Base-by-base conservation (phyloP, 148 eudicot genomes). In the Polygonum maritimum region DNA sequence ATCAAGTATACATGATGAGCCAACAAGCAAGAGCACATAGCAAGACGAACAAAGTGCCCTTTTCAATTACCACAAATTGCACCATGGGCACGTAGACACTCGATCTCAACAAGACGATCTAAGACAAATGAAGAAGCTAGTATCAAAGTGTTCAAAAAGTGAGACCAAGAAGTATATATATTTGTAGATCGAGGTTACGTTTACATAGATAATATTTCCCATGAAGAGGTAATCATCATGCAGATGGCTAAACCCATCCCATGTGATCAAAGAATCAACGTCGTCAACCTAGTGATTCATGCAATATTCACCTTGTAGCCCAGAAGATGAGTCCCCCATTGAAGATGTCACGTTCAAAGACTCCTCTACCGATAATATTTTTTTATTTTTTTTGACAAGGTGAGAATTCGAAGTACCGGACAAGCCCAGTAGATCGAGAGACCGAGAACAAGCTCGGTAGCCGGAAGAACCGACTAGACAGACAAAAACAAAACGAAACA, bases 181-280 rank as follows among this genome's bases (percentile, higher is more conserved):
- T 36, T 14, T 36, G 31, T 26, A 26, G 31, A 1, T 26, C 0
- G 3, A 65, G 45, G 2, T 26, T 54, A 54, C 22, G 16, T 35
- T 67, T 7, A 35, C 1, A 36, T 67, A 67, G 71, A 67, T 67
- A 15, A 67, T 67, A 38, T 67, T 41, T 67, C 44, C 71, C 49
- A 70, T 74, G 75, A 69, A 75, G 71, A 80, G 80, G 80, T 80
- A 71, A 47, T 58, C 83, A 48, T 82, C 81, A 47, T 84, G 76
- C 44, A 80, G 75, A 58, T 80, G 80, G 75, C 73, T 79, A 47
- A 83, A 83, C 19, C 55, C 76, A 48, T 85, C 86, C 84, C 84
- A 85, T 75, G 84, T 79, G 26, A 85, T 78, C 77, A 85, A 33
- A 16, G 88, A 81, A 81, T 83, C 84, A 48, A 78, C 83, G 71